phyloP scores from a whole-genome alignment of 2,329 filamentous ascomycete genomes.

The Ophiostoma populinum region DNA sequence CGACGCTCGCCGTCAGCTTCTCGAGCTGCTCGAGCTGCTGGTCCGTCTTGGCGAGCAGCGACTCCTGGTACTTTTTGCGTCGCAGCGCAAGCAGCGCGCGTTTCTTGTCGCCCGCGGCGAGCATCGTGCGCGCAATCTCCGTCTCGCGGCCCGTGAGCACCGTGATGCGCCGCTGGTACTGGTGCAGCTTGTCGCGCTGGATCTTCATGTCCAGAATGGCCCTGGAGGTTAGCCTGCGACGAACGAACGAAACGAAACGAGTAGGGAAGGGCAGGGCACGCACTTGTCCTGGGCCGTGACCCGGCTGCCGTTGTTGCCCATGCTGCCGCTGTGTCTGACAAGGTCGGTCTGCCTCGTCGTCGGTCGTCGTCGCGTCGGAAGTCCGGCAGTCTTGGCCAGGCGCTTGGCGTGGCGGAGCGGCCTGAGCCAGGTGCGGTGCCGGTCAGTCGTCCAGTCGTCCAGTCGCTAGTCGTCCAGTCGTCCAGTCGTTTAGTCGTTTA shows the following conservation, averaged over 20 bases:
- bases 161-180: slow-evolving; percentile 84
- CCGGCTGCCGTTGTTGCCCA: slow-evolving; percentile 40
- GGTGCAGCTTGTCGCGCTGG: slow-evolving; percentile 91
- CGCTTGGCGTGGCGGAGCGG: too few species aligned
- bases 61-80: slow-evolving; percentile 93
- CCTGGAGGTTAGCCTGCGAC: slow-evolving; percentile 32
- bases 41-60: slow-evolving; percentile 75
- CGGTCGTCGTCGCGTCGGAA: neutral
- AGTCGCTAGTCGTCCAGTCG: too few species aligned
- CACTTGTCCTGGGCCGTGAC: slow-evolving; percentile 71
- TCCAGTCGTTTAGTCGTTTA: too few species aligned
- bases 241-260: too few species aligned
- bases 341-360: neutral
- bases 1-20: slow-evolving; percentile 71
- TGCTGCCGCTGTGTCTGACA: slow-evolving; percentile 13
- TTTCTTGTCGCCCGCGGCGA: slow-evolving; percentile 61
- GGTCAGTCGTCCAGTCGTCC: too few species aligned
- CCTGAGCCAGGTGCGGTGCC: too few species aligned
- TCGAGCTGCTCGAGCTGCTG: slow-evolving; percentile 87
- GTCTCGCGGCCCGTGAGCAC: slow-evolving; percentile 77
- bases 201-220: slow-evolving; percentile 95
- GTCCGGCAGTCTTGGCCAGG: too few species aligned
- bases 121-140: slow-evolving; percentile 66
- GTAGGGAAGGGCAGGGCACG: too few species aligned
- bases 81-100: slow-evolving; percentile 76